phyloP scores from a whole-genome alignment of 768 basidiomycete species.

The Chiua virens region DNA sequence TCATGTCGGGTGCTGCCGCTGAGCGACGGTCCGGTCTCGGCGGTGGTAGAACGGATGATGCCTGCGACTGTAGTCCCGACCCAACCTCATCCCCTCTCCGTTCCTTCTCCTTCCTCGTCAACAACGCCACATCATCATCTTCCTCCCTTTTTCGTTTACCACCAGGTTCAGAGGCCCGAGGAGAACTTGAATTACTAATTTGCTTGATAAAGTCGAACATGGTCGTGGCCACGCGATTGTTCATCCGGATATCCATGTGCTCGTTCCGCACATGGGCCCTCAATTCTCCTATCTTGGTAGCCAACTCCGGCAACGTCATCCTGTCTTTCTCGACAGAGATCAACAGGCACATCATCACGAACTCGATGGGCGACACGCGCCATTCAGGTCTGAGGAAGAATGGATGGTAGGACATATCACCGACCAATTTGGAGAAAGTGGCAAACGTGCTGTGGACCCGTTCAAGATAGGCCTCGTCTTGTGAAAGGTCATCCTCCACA shows the following conservation, averaged over 20 bases:
- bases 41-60: constrained; percentile 8
- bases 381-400: constrained; percentile 40
- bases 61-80: background rate
- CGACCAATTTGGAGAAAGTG: constrained; percentile 47
- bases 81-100: constrained; percentile 5
- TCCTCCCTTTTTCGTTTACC: constrained; percentile 29
- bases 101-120: constrained; percentile 16
- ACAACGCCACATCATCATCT: constrained; percentile 5
- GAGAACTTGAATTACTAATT: background rate
- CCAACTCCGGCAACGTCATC: constrained; percentile 40
- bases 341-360: constrained; percentile 56
- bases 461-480: constrained; percentile 33
- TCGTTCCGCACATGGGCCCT: constrained; percentile 49
- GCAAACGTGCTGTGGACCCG: constrained; percentile 44
- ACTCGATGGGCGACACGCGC: constrained; percentile 69
- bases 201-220: constrained; percentile 53
- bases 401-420: constrained; percentile 33
- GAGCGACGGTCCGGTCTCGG: constrained; percentile 18
- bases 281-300: constrained; percentile 49
- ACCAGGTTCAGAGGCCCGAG: background rate
- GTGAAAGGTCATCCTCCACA: constrained; percentile 21
- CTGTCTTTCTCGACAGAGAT: constrained; percentile 49
- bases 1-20: constrained; percentile 15
- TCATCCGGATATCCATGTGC: constrained; percentile 69
- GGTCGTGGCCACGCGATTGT: constrained; percentile 53